Percentiles rank a stretch among this genome's conserved stretches.
Evolutionary conservation across 2,329 filamentous ascomycete species (phyloP).

Genomic region (Coniochaeta pulveracea): DNA sequence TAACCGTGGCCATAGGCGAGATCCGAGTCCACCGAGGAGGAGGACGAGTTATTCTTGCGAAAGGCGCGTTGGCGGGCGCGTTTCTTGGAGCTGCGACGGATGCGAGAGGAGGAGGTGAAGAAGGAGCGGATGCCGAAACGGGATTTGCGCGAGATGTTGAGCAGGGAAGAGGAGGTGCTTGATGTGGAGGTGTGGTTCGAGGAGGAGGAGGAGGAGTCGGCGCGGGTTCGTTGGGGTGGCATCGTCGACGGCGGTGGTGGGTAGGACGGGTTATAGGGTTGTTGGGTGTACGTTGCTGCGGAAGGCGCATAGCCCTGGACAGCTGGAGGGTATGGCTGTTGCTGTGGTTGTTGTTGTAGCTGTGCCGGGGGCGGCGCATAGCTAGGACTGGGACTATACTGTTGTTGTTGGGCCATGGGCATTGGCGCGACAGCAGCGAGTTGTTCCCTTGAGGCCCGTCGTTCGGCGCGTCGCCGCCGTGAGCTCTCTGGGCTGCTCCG

Average conservation of each 20-base stretch:
- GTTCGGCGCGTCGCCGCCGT: slow-evolving; percentile 36
- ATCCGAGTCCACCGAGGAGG: slow-evolving; percentile 43
- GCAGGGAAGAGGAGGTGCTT: slow-evolving; percentile 20
- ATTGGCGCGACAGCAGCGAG: slow-evolving; percentile 15
- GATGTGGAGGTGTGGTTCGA: too few relatives aligned
- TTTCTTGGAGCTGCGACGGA: slow-evolving; percentile 11
- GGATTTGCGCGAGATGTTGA: slow-evolving; percentile 20
- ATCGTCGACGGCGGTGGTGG: slow-evolving; percentile 6
- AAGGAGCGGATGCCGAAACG: slow-evolving; percentile 19
- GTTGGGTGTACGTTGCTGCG: not conserved
- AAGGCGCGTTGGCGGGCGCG: slow-evolving; percentile 30
- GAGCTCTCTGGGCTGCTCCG: slow-evolving; percentile 45
- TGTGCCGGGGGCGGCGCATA: too few relatives aligned
- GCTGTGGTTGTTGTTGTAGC: too few relatives aligned
- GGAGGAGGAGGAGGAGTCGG: slow-evolving; percentile 19
- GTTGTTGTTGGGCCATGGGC: slow-evolving; percentile 1
- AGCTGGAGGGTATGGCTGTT: too few relatives aligned
- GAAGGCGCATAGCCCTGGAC: too few relatives aligned
- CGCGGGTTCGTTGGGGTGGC: slow-evolving; percentile 11
- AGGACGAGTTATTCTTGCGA: slow-evolving; percentile 37
- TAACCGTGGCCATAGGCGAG: slow-evolving; percentile 44
- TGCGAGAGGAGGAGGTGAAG: slow-evolving; percentile 15
- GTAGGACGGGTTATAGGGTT: slow-evolving; percentile 9
- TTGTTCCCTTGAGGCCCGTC: slow-evolving; percentile 28
- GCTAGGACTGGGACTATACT: not conserved